phyloP scores from a whole-genome alignment of 2,329 filamentous ascomycete species.

The Fusarium tanahbumbuense region DNA sequence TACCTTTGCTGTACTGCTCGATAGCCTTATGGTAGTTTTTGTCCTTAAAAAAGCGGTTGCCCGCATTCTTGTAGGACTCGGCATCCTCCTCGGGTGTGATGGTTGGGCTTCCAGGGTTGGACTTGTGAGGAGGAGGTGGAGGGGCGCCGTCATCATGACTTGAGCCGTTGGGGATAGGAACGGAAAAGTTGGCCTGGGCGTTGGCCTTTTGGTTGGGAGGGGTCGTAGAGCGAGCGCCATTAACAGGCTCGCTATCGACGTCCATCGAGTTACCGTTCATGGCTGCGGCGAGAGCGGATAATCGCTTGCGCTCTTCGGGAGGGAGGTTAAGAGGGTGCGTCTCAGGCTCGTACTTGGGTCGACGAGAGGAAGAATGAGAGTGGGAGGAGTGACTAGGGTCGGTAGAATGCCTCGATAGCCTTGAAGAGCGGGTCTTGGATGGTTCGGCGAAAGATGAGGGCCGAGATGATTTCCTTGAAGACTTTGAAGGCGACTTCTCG shows the following conservation, averaged over 20 bases:
- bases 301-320: constrained; percentile 85
- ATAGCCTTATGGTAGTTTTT: constrained; percentile 90
- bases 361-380: constrained; percentile 59
- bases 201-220: constrained; percentile 57
- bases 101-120: constrained; percentile 69
- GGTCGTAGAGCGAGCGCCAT: constrained; percentile 60
- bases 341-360: constrained; percentile 71
- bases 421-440: constrained; percentile 54
- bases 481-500: constrained; percentile 53
- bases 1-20: constrained; percentile 95
- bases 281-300: constrained; percentile 72
- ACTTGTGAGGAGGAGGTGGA: constrained; percentile 77
- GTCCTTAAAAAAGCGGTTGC: constrained; percentile 97
- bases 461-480: constrained; percentile 49
- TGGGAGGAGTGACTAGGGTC: constrained; percentile 57
- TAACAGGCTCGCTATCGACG: constrained; percentile 73
- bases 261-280: constrained; percentile 79
- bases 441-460: constrained; percentile 49
- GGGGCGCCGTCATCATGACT: constrained; percentile 64
- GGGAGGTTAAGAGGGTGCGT: constrained; percentile 91
- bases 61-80: constrained; percentile 89
- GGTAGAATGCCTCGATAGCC: constrained; percentile 62
- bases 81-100: constrained; percentile 76
- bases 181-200: constrained; percentile 60
- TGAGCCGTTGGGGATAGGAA: constrained; percentile 63